Conservation (phyloP, 768 basidiomycete genomes). For the Mycena capillaripes region DNA sequence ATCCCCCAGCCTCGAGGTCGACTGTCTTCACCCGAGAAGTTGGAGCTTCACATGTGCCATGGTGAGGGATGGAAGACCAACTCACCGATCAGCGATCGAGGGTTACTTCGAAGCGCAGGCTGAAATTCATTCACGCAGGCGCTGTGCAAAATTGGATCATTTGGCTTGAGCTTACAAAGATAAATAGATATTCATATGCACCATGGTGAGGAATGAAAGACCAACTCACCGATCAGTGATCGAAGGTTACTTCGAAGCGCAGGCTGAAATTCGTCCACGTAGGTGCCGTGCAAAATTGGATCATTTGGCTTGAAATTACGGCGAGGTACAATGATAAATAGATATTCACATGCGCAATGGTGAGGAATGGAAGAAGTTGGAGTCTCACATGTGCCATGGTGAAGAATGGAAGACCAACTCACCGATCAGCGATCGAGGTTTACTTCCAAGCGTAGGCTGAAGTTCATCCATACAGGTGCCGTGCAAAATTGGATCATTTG, state of each 20-base stretch:
- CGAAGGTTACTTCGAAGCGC: conserved; percentile 1
- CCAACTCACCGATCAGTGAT: conserved; percentile 2
- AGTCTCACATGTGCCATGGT: not conserved
- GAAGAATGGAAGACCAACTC: conserved; percentile 1
- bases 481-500: conserved; percentile 5
- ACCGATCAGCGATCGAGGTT: conserved; percentile 2
- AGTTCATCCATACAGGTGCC: not conserved
- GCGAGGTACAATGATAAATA: too few relatives aligned
- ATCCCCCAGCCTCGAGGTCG: conserved; percentile 2
- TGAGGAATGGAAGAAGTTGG: conserved; percentile 1
- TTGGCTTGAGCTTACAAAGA: too few relatives aligned
- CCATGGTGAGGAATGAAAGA: not conserved
- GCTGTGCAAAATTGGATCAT: too few relatives aligned
- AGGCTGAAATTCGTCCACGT: too few relatives aligned
- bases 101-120: too few relatives aligned
- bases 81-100: conserved; percentile 4
- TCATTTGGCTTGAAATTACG: too few relatives aligned
- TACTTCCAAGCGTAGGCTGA: conserved; percentile 3
- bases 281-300: too few relatives aligned
- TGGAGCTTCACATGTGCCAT: conserved; percentile 1
- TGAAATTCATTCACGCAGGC: too few relatives aligned
- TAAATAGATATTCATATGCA: not conserved
- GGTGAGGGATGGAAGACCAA: not conserved
- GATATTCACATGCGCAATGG: not conserved
- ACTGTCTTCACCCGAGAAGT: not conserved